Evolutionary conservation across 2,329 filamentous ascomycete genomes (phyloP).

Genomic region (Diaporthe citri): DNA sequence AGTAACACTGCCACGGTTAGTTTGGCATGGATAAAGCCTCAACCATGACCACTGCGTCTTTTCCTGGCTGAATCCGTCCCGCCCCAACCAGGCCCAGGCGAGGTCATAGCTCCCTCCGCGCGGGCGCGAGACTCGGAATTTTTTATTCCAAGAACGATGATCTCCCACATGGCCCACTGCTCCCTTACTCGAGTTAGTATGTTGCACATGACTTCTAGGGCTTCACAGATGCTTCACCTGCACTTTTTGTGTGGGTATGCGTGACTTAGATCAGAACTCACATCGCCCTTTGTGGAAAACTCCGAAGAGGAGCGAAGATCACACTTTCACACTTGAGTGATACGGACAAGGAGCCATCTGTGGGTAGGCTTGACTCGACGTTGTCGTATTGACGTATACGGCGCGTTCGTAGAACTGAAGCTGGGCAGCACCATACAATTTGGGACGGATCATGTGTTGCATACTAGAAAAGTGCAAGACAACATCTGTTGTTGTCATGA

Average conservation of each 20-base stretch:
- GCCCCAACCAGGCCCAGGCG: background rate
- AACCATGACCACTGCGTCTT: background rate
- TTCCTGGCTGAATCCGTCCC: background rate
- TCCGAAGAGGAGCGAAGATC: background rate
- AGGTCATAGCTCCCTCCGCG: background rate
- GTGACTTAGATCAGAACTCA: background rate
- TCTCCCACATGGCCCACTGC: background rate
- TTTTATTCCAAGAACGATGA: background rate
- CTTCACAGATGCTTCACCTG: background rate
- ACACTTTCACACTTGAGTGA: background rate
- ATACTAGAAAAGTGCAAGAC: background rate
- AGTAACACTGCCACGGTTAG: background rate
- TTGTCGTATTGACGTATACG: background rate
- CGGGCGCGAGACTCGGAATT: background rate
- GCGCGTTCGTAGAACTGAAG: background rate
- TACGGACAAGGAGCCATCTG: background rate
- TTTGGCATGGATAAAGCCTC: background rate
- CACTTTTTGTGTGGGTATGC: background rate
- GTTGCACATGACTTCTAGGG: background rate
- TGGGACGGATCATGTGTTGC: background rate
- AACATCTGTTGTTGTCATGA: background rate
- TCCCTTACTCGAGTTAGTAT: slow-evolving; percentile 1
- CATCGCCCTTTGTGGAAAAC: background rate
- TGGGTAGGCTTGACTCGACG: slow-evolving; percentile 18
- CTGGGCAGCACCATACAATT: background rate